These are phyloP conservation scores for Beauveria scarabaeidicola DNA, from an alignment of 2,329 filamentous ascomycete genomes.

Conservation along the genomic window DNA sequence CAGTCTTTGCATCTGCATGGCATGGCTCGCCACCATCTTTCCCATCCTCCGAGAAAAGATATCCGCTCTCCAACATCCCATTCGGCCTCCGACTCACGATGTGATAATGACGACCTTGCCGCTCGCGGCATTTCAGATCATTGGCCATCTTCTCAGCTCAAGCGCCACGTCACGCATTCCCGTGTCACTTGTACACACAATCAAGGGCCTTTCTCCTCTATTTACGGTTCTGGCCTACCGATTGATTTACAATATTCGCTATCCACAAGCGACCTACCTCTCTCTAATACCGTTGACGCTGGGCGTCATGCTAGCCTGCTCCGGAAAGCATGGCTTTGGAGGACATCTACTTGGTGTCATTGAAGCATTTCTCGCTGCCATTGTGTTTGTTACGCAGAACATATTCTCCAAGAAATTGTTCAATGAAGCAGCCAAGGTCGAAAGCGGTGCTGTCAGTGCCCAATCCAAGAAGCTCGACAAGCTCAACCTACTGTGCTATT, in stretches of 20 bases:
- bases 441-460: conserved; percentile 58
- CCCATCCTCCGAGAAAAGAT: conserved; percentile 62
- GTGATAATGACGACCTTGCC: conserved; percentile 85
- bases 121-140: conserved; percentile 84
- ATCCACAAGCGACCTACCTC: conserved; percentile 78
- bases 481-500: conserved; percentile 92
- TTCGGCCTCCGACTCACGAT: conserved; percentile 70
- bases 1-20: conserved; percentile 72
- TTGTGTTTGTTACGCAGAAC: conserved; percentile 96
- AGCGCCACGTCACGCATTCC: conserved; percentile 92
- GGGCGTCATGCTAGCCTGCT: conserved; percentile 95
- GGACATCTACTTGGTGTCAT: conserved; percentile 86
- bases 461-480: conserved; percentile 83
- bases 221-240: conserved; percentile 94
- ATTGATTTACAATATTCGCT: conserved; percentile 78
- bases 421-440: conserved; percentile 82
- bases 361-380: conserved; percentile 79
- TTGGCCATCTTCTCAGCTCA: conserved; percentile 86
- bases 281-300: conserved; percentile 84
- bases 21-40: conserved; percentile 65
- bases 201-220: conserved; percentile 91
- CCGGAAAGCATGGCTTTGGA: conserved; percentile 65
- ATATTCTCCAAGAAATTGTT: conserved; percentile 98
- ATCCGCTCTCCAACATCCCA: conserved; percentile 74
- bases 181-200: conserved; percentile 94